A percentile compares a stretch with the other conserved stretches of the same genome.
phyloP scores from a whole-genome alignment of 1,284 basidiomycete species.

The Pseudozyma sp. region DNA sequence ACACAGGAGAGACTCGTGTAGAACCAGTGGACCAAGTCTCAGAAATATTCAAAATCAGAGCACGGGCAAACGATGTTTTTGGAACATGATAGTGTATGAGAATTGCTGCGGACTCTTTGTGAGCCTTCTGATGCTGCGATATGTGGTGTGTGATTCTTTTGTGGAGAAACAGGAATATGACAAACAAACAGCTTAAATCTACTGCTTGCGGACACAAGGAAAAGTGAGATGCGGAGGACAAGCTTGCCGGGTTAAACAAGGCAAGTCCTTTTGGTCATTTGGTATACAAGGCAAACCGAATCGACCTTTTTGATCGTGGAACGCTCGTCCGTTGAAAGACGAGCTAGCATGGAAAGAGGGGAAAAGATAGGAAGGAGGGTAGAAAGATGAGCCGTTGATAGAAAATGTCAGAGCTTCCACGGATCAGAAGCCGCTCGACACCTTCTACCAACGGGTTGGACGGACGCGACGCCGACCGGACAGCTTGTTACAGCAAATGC shows the following conservation, averaged over 20 bases:
- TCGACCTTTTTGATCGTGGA: slow-evolving; percentile 51
- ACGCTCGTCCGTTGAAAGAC: slow-evolving; percentile 8
- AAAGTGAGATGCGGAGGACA: slow-evolving; percentile 35
- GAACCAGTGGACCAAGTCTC: not conserved
- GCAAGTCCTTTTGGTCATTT: slow-evolving; percentile 27
- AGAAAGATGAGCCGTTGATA: slow-evolving; percentile 10
- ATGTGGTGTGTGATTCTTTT: slow-evolving; percentile 41
- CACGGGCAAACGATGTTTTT: slow-evolving; percentile 3
- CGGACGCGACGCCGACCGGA: slow-evolving; percentile 27
- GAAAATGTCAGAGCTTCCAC: slow-evolving; percentile 29
- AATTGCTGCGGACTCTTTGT: slow-evolving; percentile 52
- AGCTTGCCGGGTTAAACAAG: slow-evolving; percentile 20
- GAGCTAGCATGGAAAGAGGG: slow-evolving; percentile 10
- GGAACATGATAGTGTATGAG: slow-evolving; percentile 49
- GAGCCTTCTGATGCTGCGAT: slow-evolving; percentile 56
- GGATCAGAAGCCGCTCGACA: slow-evolving; percentile 35
- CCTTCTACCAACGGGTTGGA: slow-evolving; percentile 16
- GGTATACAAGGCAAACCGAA: slow-evolving; percentile 10
- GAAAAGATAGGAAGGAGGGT: slow-evolving; percentile 3
- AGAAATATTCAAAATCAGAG: not conserved
- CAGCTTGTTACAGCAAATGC: slow-evolving; percentile 24
- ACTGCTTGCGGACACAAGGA: slow-evolving; percentile 7
- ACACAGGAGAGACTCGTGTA: not conserved
- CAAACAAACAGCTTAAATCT: slow-evolving; percentile 7
- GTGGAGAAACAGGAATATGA: slow-evolving; percentile 14